phyloP scores from a whole-genome alignment of 169 alveolate genomes.

The Eimeria brunetti region DNA sequence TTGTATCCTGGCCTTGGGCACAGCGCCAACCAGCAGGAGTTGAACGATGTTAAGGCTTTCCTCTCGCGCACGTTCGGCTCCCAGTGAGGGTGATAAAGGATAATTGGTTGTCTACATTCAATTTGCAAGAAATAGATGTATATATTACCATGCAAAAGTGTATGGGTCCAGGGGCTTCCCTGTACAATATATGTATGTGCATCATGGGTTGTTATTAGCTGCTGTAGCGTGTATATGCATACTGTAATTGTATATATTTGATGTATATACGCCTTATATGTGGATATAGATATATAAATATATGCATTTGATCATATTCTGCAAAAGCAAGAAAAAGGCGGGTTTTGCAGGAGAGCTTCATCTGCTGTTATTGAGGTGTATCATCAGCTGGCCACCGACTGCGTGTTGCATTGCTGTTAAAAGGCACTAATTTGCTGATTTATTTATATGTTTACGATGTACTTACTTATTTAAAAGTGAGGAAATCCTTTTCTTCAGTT shows the following conservation, averaged over 20 bases:
- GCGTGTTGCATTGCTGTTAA: no score
- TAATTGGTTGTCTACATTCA: background rate
- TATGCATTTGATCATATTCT: background rate
- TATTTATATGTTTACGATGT: background rate
- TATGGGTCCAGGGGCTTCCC: background rate
- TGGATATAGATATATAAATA: no score
- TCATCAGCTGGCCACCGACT: background rate
- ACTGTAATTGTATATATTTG: no score
- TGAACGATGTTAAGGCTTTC: slow-evolving; percentile 25
- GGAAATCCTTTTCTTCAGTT: background rate
- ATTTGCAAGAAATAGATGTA: background rate
- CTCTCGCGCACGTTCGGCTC: slow-evolving; percentile 7
- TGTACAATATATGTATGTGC: background rate
- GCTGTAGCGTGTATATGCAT: no score
- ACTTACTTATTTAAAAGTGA: background rate
- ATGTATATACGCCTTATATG: no score
- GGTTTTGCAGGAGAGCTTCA: background rate
- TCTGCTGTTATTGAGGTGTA: background rate
- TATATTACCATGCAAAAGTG: background rate
- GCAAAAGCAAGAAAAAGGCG: background rate
- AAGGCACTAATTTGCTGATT: no score
- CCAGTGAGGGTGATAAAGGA: background rate
- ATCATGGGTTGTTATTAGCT: no score
- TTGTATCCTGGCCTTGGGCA: slow-evolving; percentile 70
- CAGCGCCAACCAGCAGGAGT: slow-evolving; percentile 63